Evolutionary conservation across 1,139 yeast genomes (phyloP), one percentile per base, ranked within the genome.

Genomic region (Meyerozyma athensensis): DNA sequence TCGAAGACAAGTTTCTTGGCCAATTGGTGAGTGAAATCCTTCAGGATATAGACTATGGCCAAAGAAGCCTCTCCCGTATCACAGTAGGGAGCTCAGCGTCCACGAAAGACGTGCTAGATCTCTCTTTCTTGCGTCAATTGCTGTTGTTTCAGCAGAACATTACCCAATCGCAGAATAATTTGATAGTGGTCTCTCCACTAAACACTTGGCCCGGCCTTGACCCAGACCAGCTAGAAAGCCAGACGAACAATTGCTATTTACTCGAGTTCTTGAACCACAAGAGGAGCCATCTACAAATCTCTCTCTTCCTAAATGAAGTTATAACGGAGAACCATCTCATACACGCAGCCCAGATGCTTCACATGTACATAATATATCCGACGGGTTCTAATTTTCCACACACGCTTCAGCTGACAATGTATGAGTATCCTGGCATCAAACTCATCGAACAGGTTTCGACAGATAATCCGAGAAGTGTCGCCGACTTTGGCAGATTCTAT

Each of bases 401-500:
- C 26, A 23, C 22, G 9, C 17, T 18, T 17, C 5, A 12, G 16
- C 9, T 10, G 7, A 4, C 16, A 7, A 12, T 17, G 19, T 8
- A 3, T 6, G 31, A 12, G 7, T 16, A 4, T 7, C 18, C 13
- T 26, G 31, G 9, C 5, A 26, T 47, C 19, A 24, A 21, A 7
- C 17, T 47, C n/a, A 42, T 40, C 7, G 30, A 35, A 6, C 19
- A 38, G 16, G 18, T 41, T 10, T 23, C 45, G 10, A 40, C 52
- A 3, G 31, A 43, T 6, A 41, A 39, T n/a, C 20, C 30, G 6
- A 24, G 43, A n/a, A 48, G 52, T 33, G 39, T 56, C 16, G 30
- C 34, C 7, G 60, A 58, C 26, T 61, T 60, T 35, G 28, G 56
- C 3, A 39, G 44, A 9, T 57, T 57, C 41, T 59, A 47, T 40